Base-by-base conservation (phyloP, 805 yeast genomes). In the Suhomyces tanzawaensis region DNA sequence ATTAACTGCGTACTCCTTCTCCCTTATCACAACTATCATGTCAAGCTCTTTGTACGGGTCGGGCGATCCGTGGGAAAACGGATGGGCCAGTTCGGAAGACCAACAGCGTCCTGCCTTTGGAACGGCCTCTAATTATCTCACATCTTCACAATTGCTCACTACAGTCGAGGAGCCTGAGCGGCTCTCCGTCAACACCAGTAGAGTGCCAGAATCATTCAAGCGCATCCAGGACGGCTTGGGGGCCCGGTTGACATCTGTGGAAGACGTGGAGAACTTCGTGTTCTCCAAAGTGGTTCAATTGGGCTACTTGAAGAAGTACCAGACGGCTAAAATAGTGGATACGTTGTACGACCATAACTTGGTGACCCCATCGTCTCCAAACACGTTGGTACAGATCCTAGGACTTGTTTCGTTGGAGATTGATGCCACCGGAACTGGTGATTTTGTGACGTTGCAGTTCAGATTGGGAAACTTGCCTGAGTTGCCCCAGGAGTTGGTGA, bases 361-460 rank as follows among this genome's bases (percentile, higher is more conserved):
- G 34, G 41, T 59, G 39, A 66, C 69, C 1, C 57, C 63, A 1
- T 43, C 59, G 7, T 41, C 37, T 9, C 47, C 52, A n/a, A 45
- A 49, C 29, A 62, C 61, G 40, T 60, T 69, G 30, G 56, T 52
- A 37, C 66, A 65, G 40, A 48, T 60, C 19, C 42, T 69, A 31
- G 76, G 74, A 4, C 56, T 71, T 30, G 48, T 68, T 25, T 64
- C 70, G 1, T 57, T 71, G 42, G 76, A 71, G 49, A 53, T 69
- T 19, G 64, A 62, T n/a, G 46, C 47, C 11, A 53, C 69, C 3
- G 76, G 75, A 3, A 38, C 65, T 1, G 74, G 72, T 0, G 74
- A 69, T 44, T 69, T 48, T 43, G 71, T 66, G n/a, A 63, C 72
- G 13, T 51, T 71, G 27, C 69, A 67, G 48, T 63, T 62, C 45